Evolutionary conservation across 768 basidiomycete genomes (phyloP), one percentile per base, ranked within the genome.

Genomic region (Melanogaster broomeanus): DNA sequence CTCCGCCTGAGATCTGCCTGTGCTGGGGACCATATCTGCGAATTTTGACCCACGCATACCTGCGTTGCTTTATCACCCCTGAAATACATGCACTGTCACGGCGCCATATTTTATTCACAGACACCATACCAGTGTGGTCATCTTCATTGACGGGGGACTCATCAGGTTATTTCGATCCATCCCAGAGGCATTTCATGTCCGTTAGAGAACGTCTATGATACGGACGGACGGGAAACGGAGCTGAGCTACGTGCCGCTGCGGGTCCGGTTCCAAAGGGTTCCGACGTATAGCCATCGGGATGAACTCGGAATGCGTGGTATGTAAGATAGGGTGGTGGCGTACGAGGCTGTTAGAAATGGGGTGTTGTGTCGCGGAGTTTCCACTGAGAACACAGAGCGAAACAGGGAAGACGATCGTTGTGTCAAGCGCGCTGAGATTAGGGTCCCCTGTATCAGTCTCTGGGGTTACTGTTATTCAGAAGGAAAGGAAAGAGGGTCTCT

Each of bases 221-320:
- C 27, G 34, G 41, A 52, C 63, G 61, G 58, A 62, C 71, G 60
- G 52, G 61, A 56, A 62, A 66, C 68, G 59, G 73, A 60, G 70
- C 71, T n/a, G 71, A 70, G 58, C 64, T 71, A 1, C 63, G 69
- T 15, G 71, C 68, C n/a, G 68, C 56, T 71, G 25, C 41, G 41
- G 18, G 45, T 61, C 40, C 51, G 62, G 7, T 7, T 40, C 12
- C 7, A 68, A 68, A 40, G 64, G 69, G 19, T 68, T 67, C 48
- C 49, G 44, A 19, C 61, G 64, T n/a, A 51, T 73, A 45, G 64
- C 70, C 10, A 52, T 72, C 39, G 67, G 66, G 16, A 63, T 64
- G 11, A 65, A 72, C 51, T 60, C 62, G 16, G 61, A 68, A 46
- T 72, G 70, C 53, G 59, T 72, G 35, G 61, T 63, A 28, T n/a